A percentile compares a stretch with the other conserved stretches of the same genome.
Conservation (phyloP, 164 flowering plant species). For the Berberis thunbergii region DNA sequence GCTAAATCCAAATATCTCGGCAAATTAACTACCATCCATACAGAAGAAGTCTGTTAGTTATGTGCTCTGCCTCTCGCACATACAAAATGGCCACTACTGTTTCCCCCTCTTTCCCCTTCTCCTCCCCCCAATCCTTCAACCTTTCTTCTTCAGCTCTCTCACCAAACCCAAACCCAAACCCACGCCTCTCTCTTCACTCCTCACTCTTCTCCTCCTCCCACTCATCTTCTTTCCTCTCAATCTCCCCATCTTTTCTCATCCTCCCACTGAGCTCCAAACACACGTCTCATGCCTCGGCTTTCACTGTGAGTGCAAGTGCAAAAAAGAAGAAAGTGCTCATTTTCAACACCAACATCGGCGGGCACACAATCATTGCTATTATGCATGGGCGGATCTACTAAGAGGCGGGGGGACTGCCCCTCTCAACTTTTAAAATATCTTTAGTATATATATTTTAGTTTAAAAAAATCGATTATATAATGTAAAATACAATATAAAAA, state of each 20-base stretch:
- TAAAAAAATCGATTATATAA: too few relatives aligned
- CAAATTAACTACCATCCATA: not conserved
- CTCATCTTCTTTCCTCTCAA: slow-evolving; percentile 21
- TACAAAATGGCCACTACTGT: slow-evolving; percentile 36
- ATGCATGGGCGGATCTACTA: slow-evolving; percentile 4
- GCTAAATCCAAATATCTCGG: not conserved
- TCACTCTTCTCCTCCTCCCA: slow-evolving; percentile 14
- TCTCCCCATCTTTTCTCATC: slow-evolving; percentile 22
- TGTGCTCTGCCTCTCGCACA: slow-evolving; percentile 20
- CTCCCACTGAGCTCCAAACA: slow-evolving; percentile 11
- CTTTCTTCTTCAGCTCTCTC: slow-evolving; percentile 20
- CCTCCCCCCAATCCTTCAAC: slow-evolving; percentile 24
- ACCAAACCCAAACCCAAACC: slow-evolving; percentile 6
- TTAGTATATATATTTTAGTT: too few relatives aligned
- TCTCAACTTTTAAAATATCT: too few relatives aligned
- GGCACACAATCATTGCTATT: slow-evolving; percentile 87
- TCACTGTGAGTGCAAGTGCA: slow-evolving; percentile 31
- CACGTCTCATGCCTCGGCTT: slow-evolving; percentile 18
- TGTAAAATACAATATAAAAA: too few relatives aligned
- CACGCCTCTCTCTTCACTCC: slow-evolving; percentile 22
- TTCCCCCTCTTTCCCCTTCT: slow-evolving; percentile 37
- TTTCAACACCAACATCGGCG: slow-evolving; percentile 87
- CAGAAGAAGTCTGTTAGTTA: not conserved
- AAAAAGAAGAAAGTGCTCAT: slow-evolving; percentile 89
- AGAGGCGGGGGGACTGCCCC: too few relatives aligned